These are phyloP conservation scores for Mycena filopes DNA, from an alignment of 768 basidiomycete genomes.

Conservation along the genomic window DNA sequence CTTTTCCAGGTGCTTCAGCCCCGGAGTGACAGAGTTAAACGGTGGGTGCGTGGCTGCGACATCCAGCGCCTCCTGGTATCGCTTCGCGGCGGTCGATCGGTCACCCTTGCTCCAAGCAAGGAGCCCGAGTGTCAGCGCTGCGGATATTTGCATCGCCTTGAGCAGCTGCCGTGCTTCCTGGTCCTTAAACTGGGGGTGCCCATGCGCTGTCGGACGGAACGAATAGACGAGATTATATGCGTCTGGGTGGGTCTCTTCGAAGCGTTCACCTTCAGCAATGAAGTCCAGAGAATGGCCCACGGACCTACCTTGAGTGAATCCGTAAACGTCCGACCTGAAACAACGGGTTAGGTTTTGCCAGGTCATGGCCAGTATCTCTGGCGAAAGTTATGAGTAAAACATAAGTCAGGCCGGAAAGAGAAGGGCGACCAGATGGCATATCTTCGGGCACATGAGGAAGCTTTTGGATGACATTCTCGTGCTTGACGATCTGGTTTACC, in stretches of 20 bases:
- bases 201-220: conserved; percentile 37
- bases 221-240: conserved; percentile 43
- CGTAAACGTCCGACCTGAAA: conserved; percentile 21
- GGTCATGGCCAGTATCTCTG: conserved; percentile 37
- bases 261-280: conserved; percentile 29
- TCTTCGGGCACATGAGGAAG: conserved; percentile 34
- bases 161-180: conserved; percentile 37
- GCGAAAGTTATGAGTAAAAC: conserved; percentile 36
- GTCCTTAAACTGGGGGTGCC: conserved; percentile 36
- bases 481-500: conserved; percentile 42
- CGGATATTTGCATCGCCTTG: conserved; percentile 45
- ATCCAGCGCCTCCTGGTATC: conserved; percentile 44
- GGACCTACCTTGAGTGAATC: conserved; percentile 17
- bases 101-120: conserved; percentile 45
- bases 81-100: conserved; percentile 45
- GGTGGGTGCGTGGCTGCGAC: conserved; percentile 39
- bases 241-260: conserved; percentile 37
- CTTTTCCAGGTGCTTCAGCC: conserved; percentile 35
- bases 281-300: conserved; percentile 28
- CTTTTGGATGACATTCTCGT: conserved; percentile 39
- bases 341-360: conserved; percentile 44
- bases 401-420: no score
- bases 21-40: conserved; percentile 27
- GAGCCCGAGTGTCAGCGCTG: conserved; percentile 42
- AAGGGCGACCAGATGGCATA: no score